Base-by-base conservation (phyloP, 768 basidiomycete genomes). In the Gelatoporia subvermispora region DNA sequence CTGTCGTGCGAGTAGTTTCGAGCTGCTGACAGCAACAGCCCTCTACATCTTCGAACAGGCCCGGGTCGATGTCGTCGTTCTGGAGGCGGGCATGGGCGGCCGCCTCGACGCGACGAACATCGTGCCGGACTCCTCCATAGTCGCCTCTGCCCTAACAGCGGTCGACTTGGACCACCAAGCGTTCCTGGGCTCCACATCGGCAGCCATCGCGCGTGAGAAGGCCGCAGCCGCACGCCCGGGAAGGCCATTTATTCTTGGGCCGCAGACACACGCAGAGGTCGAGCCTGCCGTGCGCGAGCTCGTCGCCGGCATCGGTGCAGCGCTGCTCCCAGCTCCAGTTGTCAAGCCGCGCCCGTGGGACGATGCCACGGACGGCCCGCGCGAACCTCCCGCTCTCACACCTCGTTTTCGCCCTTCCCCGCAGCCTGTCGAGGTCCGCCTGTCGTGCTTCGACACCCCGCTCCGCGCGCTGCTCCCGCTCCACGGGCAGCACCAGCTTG, bases 11-110 rank as follows among this genome's bases (percentile, higher is more conserved):
- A 89, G 77, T 48, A 77, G 71, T 54, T 98, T 98, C 65, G 96
- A 98, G 69, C 60, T 93, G 17, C 74, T 94, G 50, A 91, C 94
- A 0, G 74, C 89, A 48, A 85, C 83, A 0, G 94, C 93, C 0
- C 77, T 94, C 31, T 64, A 73, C 36, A 65, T 90, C 39, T 93
- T 99, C 59, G 84, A 93, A 60, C 67, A 68, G 8, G 70, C 69
- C 2, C 55, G 68, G n/a, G 74, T 94, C 5, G 94, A 97, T 55
- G 59, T 97, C 35, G 85, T 84, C 18, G 80, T 98, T 9, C 66
- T 96, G 38, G 95, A 99, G 68, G 94, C 93, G 9, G 95, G 96
- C 0, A 85, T 99, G 86, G 96, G 96, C 0, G 96, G 96, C 4
- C 74, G 81, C 3, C 67, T 85, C 43, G 96, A 98, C 63, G 95